A percentile compares a stretch with the other conserved stretches of the same genome.
phyloP scores from a whole-genome alignment of 208 protist genomes.

The Leishmania amazonensis region DNA sequence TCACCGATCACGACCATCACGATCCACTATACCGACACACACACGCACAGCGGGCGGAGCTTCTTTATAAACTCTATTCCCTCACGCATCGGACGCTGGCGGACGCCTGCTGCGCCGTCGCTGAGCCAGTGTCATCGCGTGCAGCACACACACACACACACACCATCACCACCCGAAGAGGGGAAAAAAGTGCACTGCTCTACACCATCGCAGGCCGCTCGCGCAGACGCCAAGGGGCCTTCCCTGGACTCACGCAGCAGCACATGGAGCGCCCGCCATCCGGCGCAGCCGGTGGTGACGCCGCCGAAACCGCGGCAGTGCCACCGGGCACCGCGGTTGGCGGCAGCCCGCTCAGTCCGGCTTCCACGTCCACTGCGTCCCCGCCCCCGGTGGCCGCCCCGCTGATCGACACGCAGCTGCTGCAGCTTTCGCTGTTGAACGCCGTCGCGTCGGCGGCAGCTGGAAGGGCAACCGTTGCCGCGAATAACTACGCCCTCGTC shows the following conservation, averaged over 20 bases:
- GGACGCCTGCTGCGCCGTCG: not conserved
- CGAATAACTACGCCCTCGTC: constrained; percentile 59
- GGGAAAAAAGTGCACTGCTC: not conserved
- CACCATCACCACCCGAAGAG: no score
- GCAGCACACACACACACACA: no score
- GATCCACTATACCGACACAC: not conserved
- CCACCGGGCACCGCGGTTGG: not conserved
- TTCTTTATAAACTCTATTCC: not conserved
- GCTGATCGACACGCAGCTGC: constrained; percentile 44
- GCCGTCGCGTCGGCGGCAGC: constrained; percentile 36
- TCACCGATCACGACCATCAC: not conserved
- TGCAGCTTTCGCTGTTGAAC: constrained; percentile 34
- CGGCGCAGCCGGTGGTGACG: not conserved
- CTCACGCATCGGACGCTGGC: no score
- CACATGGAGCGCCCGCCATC: not conserved
- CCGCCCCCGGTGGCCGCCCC: not conserved
- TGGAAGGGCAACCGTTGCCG: constrained; percentile 42
- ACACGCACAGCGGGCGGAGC: not conserved
- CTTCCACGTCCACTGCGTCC: not conserved
- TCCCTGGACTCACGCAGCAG: not conserved
- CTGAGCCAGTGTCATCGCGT: not conserved
- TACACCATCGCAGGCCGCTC: not conserved
- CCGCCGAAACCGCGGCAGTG: not conserved
- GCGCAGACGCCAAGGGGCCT: not conserved
- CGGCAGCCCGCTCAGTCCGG: not conserved